A percentile compares a stretch with the other conserved stretches of the same genome.
These are phyloP conservation scores for Saussurea involucrata DNA, from an alignment of 129 eudicot species.

Conservation along the genomic window DNA sequence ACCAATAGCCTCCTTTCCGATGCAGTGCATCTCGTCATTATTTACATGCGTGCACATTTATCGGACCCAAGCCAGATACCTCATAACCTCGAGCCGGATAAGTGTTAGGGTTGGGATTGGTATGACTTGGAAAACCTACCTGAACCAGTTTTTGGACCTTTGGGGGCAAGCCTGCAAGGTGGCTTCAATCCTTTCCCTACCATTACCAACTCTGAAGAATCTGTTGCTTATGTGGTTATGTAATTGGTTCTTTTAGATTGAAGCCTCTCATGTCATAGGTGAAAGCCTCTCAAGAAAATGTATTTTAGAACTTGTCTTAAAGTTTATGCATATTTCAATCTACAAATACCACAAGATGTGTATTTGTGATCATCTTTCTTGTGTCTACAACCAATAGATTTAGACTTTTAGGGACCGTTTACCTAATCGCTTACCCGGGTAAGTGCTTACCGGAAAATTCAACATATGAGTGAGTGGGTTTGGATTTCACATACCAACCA, in stretches of 20 bases:
- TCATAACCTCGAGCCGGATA: constrained; percentile 69
- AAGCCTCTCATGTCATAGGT: background rate
- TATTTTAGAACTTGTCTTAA: background rate
- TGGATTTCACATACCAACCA: no score
- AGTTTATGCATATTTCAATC: background rate
- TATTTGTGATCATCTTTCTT: background rate
- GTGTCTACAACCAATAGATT: no score
- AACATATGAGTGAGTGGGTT: no score
- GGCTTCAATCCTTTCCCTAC: constrained; percentile 55
- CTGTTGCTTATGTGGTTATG: background rate
- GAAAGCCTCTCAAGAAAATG: background rate
- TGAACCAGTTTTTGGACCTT: constrained; percentile 56
- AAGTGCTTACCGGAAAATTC: no score
- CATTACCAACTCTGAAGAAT: background rate
- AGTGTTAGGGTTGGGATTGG: constrained; percentile 97
- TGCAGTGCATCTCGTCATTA: constrained; percentile 36
- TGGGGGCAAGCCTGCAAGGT: constrained; percentile 34
- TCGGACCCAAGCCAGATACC: constrained; percentile 50
- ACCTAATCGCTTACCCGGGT: no score
- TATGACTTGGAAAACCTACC: constrained; percentile 75
- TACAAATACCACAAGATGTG: background rate
- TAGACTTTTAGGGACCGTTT: no score
- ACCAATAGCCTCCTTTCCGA: constrained; percentile 41
- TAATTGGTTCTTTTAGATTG: background rate
- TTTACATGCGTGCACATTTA: constrained; percentile 57